Evolutionary conservation across 2,329 filamentous ascomycete species (phyloP), one percentile per base, ranked within the genome.

Genomic region (Stemphylium vesicarium): DNA sequence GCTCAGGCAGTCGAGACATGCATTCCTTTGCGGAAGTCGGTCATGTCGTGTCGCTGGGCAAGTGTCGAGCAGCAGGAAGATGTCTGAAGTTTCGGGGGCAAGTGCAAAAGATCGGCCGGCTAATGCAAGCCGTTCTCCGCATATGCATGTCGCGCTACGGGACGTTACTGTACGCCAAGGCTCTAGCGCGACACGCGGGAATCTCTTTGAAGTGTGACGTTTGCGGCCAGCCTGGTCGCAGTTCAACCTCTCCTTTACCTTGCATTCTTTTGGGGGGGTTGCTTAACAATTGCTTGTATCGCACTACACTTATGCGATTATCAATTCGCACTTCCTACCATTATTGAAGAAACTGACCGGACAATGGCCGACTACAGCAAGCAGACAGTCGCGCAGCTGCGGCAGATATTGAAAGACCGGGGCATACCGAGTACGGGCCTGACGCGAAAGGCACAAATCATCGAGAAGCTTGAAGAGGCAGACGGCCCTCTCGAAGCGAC

Each of bases 371-470:
- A 81, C 53, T 82, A 82, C 71, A 75, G 68, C 63, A 77, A 76
- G 56, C 72, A 78, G 39, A 81, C 80, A 20, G 80, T 82, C 58
- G 72, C 75, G 49, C 76, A 80, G 58, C 71, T 82, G 44, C 76
- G 77, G 58, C 71, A 77, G 52, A 50, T 80, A 47, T 68, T 81
- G 42, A 81, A 81, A 53, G 77, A 81, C 33, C 75, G 79, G 44
- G 72, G 73, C 40, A 80, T 82, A 51, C 69, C 79, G 1, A 72
- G 73, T 20, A 78, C 78, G 0, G 78, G 79, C 20, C 66, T 82
- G 26, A 78, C 78, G 45, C 71, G 79, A 42, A 82, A 82, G 65
- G 76, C 78, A 53, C 77, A 81, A 54, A 79, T 79, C 42, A 71
- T 82, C 31, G 79, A 81, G 53, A 79, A 76, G 60, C 69, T 82